phyloP scores from a whole-genome alignment of 345 rosid genomes.

The Turnera subulata region DNA sequence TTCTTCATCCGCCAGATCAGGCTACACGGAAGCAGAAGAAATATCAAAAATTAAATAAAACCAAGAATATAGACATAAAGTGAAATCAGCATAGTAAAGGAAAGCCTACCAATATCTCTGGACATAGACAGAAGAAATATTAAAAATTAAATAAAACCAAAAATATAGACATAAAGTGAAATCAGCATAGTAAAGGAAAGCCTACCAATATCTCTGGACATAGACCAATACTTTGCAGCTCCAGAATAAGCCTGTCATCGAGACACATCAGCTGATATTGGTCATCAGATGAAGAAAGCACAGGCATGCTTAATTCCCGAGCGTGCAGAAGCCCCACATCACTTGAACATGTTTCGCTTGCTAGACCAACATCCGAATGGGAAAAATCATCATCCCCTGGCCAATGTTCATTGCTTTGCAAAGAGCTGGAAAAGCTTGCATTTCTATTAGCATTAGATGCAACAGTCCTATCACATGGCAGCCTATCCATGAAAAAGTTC shows the following conservation, averaged over 20 bases:
- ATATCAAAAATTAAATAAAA: neutral
- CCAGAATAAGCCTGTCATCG: conserved; percentile 77
- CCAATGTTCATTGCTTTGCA: conserved; percentile 71
- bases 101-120: conserved; percentile 70
- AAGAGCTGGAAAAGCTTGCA: conserved; percentile 56
- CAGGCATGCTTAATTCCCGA: conserved; percentile 45
- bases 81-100: neutral
- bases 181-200: conserved; percentile 6
- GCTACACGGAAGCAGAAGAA: conserved; percentile 45
- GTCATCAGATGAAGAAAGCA: conserved; percentile 44
- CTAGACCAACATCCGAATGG: conserved; percentile 54
- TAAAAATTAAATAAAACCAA: neutral
- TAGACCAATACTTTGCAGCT: conserved; percentile 81
- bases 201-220: conserved; percentile 80
- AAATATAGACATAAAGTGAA: neutral
- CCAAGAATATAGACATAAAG: neutral
- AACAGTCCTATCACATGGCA: conserved; percentile 66
- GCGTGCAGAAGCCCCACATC: conserved; percentile 46
- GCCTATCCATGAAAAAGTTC: conserved; percentile 54
- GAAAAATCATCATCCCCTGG: conserved; percentile 65
- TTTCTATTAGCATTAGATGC: conserved; percentile 59
- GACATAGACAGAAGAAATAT: too few relatives aligned
- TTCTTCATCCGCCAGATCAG: conserved; percentile 79
- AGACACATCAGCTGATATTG: conserved; percentile 72
- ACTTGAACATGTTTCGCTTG: conserved; percentile 60